Conservation (phyloP, 495 filamentous ascomycete species). For the Wilcoxina mikolae region DNA sequence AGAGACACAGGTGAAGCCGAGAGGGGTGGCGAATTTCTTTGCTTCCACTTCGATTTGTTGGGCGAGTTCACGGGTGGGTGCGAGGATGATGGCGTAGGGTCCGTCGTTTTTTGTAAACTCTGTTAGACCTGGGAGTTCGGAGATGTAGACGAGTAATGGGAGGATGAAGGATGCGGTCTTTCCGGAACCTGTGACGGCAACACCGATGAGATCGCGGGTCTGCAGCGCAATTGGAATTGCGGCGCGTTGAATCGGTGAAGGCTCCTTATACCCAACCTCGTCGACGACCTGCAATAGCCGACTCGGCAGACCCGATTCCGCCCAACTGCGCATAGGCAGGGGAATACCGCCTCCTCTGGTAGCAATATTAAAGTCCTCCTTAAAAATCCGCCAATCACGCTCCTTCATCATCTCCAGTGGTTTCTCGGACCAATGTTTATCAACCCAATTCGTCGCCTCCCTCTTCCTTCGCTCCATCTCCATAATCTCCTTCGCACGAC, state of each 20-base stretch:
- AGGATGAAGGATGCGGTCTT: conserved; percentile 95
- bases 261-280: conserved; percentile 82
- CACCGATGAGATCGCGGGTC: conserved; percentile 86
- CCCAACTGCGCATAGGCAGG: conserved; percentile 92
- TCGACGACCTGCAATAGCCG: conserved; percentile 70
- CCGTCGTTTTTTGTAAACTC: conserved; percentile 89
- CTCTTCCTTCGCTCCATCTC: conserved; percentile 74
- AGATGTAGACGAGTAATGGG: conserved; percentile 91
- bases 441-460: conserved; percentile 55
- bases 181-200: conserved; percentile 95
- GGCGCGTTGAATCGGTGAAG: conserved; percentile 81
- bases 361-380: conserved; percentile 95
- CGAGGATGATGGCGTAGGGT: conserved; percentile 89
- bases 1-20: conserved; percentile 90
- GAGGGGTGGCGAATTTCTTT: conserved; percentile 76
- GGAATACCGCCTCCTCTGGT: conserved; percentile 84
- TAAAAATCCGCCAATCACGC: conserved; percentile 98
- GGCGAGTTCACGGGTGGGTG: conserved; percentile 94
- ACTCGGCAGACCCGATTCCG: conserved; percentile 68
- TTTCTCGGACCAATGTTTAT: conserved; percentile 98
- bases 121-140: conserved; percentile 69
- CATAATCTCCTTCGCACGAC: conserved; percentile 64
- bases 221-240: conserved; percentile 93
- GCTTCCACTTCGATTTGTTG: conserved; percentile 96
- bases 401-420: conserved; percentile 89